Base-by-base conservation (phyloP, 768 basidiomycete species). In the Termitomyces sp. region DNA sequence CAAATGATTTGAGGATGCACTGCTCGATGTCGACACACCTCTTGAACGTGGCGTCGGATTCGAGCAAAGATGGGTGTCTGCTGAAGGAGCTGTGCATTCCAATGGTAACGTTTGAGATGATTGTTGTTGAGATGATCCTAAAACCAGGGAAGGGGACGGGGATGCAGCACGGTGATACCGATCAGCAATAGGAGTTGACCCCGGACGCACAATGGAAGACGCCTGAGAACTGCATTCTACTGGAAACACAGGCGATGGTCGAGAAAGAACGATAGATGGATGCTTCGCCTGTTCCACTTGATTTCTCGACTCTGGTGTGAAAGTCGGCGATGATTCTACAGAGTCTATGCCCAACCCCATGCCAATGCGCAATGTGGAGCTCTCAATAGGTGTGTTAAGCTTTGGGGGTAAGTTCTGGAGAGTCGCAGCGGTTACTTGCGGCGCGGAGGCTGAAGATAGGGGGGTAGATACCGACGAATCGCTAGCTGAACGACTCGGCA, bases 361-460 rank as follows among this genome's bases (percentile, higher is more conserved):
- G 12, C 67, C 70, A 20, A 78, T 65, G 46, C 76, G 74, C 53
- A 88, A 74, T 4, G 80, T 74, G 28, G 82, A 77, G n/a, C 76
- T 75, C 33, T 87, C 86, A 60, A 88, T 84, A 28, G 79, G 75
- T n/a, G 82, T 84, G 64, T 86, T 79, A 57, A 88, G 70, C 44
- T 83, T 75, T 20, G 85, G 85, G 2, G 85, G 83, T 49, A 44
- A 46, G 7, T 50, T 55, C 4, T 53, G 58, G 9, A 84, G 69
- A 56, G 77, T 75, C 49, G 71, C 72, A 50, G 75, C 67, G 58
- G 78, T 79, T 13, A 74, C 77, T 62, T 80, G 82, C 1, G 84
- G 82, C 14, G 85, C 85, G 18, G 85, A 87, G 23, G 84, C 79
- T 54, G 85, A 79, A 3, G 86, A 80, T 35, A 73, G 59, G 8